Evolutionary conservation across 148 eudicot genomes (phyloP).

Genomic region (Chenopodium quinoa): DNA sequence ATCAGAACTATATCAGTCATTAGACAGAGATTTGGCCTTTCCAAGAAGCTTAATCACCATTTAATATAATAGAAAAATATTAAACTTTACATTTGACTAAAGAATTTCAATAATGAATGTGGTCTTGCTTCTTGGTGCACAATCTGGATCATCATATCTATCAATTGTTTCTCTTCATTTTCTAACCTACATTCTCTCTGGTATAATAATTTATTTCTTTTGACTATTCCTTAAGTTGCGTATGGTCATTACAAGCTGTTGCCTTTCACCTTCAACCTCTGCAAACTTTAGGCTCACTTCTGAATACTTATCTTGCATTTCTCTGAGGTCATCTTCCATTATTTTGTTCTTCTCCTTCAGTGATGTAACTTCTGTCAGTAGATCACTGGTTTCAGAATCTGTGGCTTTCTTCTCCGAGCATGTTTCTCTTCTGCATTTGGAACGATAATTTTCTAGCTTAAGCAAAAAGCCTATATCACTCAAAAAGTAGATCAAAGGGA

Average conservation of each 20-base stretch:
- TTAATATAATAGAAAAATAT: neutral
- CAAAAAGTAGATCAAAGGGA: slow-evolving; percentile 1
- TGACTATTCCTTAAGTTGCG: slow-evolving; percentile 66
- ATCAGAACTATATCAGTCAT: neutral
- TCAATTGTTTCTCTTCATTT: slow-evolving; percentile 1
- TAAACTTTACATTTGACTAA: slow-evolving; percentile 1
- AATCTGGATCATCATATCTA: neutral
- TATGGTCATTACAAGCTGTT: slow-evolving; percentile 58
- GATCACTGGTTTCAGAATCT: slow-evolving; percentile 27
- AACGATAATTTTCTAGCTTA: slow-evolving; percentile 1
- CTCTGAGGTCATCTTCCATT: slow-evolving; percentile 67
- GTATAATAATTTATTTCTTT: slow-evolving; percentile 36
- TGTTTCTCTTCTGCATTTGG: slow-evolving; percentile 35
- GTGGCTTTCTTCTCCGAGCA: slow-evolving; percentile 29
- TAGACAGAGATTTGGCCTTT: neutral
- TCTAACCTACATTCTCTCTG: neutral
- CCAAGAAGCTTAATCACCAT: neutral
- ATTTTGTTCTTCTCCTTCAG: slow-evolving; percentile 55
- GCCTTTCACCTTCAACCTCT: slow-evolving; percentile 94
- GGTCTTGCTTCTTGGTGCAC: slow-evolving; percentile 5
- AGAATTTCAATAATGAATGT: neutral
- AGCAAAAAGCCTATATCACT: neutral
- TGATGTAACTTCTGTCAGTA: slow-evolving; percentile 46
- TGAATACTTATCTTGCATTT: slow-evolving; percentile 91
- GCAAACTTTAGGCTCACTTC: slow-evolving; percentile 93